A percentile compares a stretch with the other conserved stretches of the same genome.
phyloP scores from a whole-genome alignment of 2,329 filamentous ascomycete genomes.

The Penicillium sp. region DNA sequence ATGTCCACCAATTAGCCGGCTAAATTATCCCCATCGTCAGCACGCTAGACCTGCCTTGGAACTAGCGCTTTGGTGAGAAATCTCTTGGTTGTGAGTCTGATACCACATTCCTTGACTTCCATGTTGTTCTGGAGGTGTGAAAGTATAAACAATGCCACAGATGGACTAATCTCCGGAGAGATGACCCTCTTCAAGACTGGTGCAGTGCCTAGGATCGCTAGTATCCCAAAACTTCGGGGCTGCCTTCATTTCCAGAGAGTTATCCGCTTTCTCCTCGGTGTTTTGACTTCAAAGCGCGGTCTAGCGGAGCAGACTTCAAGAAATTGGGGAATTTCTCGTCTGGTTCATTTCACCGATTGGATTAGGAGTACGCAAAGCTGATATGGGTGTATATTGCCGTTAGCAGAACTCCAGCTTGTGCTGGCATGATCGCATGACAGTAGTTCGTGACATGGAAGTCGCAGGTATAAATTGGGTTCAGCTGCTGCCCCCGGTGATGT shows the following conservation, averaged over 20 bases:
- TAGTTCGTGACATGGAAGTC: not conserved
- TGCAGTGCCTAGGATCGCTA: not conserved
- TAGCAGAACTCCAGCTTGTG: not conserved
- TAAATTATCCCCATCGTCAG: not conserved
- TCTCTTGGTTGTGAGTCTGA: constrained; percentile 5
- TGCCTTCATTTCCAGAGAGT: not conserved
- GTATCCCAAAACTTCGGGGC: not conserved
- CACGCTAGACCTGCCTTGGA: not conserved
- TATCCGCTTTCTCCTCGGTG: not conserved
- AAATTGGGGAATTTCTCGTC: not conserved
- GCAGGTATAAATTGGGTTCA: constrained; percentile 2
- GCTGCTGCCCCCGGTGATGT: not conserved
- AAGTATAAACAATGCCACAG: constrained; percentile 5
- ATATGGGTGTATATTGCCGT: not conserved
- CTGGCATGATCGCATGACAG: not conserved
- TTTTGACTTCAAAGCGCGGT: not conserved
- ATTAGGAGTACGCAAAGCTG: not conserved
- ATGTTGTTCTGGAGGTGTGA: constrained; percentile 1
- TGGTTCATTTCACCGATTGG: constrained; percentile 1
- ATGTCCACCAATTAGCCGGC: constrained; percentile 9
- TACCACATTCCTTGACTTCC: not conserved
- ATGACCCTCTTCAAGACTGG: constrained; percentile 10
- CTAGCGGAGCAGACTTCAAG: not conserved
- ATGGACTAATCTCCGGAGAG: constrained; percentile 4
- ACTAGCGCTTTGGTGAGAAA: constrained; percentile 3